Evolutionary conservation across 176 grass and related monocot species (phyloP), one percentile per base, ranked within the genome.

Genomic region (Eremochloa ophiuroides): DNA sequence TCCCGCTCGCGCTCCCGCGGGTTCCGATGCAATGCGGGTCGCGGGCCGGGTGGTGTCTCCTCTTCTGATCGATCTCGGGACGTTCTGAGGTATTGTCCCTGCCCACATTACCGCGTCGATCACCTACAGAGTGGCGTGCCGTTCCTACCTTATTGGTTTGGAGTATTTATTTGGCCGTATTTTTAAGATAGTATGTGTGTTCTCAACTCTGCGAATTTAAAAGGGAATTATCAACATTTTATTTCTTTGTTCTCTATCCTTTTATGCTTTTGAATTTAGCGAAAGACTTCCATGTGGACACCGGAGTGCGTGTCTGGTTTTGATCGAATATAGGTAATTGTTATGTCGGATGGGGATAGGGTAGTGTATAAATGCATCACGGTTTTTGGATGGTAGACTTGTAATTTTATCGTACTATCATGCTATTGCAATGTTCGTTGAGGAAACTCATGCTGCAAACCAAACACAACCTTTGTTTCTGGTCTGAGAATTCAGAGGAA

Each of bases 31-130:
- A 69, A 53, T 80, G 71, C 40, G 71, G 9, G 50, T 10, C 17
- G 34, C 6, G 23, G 50, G 64, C 13, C 25, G 38, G 44, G 13
- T 27, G 28, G 62, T n/a, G n/a, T n/a, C 10, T 37, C 33, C 37
- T 66, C 28, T 13, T 73, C 30, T 48, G 47, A 80, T 79, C 50
- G 5, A 30, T 76, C 43, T 51, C 13, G 23, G 16, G 22, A 13
- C 47, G n/a, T 62, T 79, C 18, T 67, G 10, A 70, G 76, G 82
- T 88, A 80, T 48, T 30, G 13, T 38, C 5, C 39, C n/a, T 46
- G 17, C 28, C 22, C 1, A 10, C 60, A 35, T 76, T 77, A 40
- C 62, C 66, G 25, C 37, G 76, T 80, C 14, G 15, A 80, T 86
- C 39, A 8, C 39, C 39, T 40, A 10, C 39, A 40, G 8, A 10